Percentiles rank a stretch among this genome's conserved stretches.
Evolutionary conservation across 306 rosid species (phyloP).

Genomic region (Prunus salicina): DNA sequence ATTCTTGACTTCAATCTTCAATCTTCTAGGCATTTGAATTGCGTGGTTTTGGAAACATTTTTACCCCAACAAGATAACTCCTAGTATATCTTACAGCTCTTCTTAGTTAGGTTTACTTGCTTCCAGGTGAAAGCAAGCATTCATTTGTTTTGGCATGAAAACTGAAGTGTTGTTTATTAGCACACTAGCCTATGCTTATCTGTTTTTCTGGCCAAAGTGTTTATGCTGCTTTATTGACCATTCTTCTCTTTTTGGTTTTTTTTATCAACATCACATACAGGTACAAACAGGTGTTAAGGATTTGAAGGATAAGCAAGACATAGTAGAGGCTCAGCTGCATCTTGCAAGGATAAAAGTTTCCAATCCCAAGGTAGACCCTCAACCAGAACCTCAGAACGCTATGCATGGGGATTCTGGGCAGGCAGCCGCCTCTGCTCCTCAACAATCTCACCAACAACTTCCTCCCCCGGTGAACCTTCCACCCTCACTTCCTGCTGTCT

Average conservation of each 20-base stretch:
- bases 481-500: constrained; percentile 42
- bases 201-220: background rate
- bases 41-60: background rate
- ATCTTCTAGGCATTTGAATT: background rate
- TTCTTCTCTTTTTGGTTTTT: constrained; percentile 3
- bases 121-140: background rate
- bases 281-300: constrained; percentile 73
- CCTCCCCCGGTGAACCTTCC: constrained; percentile 46
- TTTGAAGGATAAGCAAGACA: constrained; percentile 69
- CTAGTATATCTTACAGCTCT: background rate
- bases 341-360: constrained; percentile 58
- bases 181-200: background rate
- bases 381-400: constrained; percentile 36
- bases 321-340: constrained; percentile 58
- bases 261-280: constrained; percentile 41
- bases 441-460: constrained; percentile 55
- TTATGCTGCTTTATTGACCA: constrained; percentile 9
- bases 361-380: constrained; percentile 37
- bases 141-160: background rate
- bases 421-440: constrained; percentile 56
- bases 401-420: constrained; percentile 38
- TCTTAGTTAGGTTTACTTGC: background rate
- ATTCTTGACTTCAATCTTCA: background rate
- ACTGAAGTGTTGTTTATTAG: background rate
- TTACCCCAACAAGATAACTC: background rate